phyloP scores from a whole-genome alignment of 129 eudicot genomes.

The Centella asiatica region DNA sequence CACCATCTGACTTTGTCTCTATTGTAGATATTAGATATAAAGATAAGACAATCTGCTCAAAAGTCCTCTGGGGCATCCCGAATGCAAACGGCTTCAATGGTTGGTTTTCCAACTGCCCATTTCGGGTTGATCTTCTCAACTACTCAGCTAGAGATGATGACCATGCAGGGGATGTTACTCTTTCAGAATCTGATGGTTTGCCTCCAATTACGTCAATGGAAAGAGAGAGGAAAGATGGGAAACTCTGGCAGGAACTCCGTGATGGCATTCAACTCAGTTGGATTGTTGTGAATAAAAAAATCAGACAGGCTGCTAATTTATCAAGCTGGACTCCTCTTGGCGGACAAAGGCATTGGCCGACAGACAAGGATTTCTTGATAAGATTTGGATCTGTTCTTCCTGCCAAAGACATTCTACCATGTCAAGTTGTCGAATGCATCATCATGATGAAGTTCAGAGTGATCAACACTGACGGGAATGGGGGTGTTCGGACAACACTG shows the following conservation, averaged over 20 bases:
- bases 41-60: conserved; percentile 61
- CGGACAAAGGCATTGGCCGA: conserved; percentile 96
- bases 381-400: conserved; percentile 90
- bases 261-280: conserved; percentile 76
- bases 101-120: conserved; percentile 89
- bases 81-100: conserved; percentile 59
- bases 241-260: conserved; percentile 75
- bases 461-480: conserved; percentile 23
- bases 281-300: conserved; percentile 73
- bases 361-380: conserved; percentile 70
- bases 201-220: conserved; percentile 64
- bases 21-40: conserved; percentile 68
- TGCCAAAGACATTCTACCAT: conserved; percentile 76
- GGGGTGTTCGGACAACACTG: conserved; percentile 26
- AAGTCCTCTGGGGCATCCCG: conserved; percentile 80
- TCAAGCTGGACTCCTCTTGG: conserved; percentile 81
- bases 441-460: conserved; percentile 62
- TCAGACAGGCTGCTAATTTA: conserved; percentile 71
- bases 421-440: conserved; percentile 75
- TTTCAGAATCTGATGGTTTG: conserved; percentile 51
- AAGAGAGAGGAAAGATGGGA: conserved; percentile 83
- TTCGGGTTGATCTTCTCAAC: conserved; percentile 62
- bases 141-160: conserved; percentile 37
- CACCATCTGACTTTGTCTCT: conserved; percentile 75
- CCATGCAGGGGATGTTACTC: conserved; percentile 32